Evolutionary conservation across 1,139 yeast genomes (phyloP), one percentile per base, ranked within the genome.

Genomic region (Taiozyma onychis): DNA sequence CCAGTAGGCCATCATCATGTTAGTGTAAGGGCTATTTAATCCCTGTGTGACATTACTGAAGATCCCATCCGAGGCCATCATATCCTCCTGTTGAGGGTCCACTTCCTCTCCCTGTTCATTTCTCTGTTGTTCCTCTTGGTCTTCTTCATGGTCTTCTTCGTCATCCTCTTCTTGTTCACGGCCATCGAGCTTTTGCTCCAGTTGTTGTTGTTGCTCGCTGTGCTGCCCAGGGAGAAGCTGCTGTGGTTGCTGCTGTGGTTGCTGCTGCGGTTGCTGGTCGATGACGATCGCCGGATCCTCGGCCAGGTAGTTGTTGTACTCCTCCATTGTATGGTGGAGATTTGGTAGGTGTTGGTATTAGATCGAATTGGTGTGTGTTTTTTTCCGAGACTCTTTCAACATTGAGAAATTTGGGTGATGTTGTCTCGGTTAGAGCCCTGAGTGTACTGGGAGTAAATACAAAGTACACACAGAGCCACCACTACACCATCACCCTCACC

Each of bases 21-120:
- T 93, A 54, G 90, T 78, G 68, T 90, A 86, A 53, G 80, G 81
- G 1, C 97, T 97, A 1, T 77, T 76, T 41, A 93, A 75, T 1
- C 99, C 99, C 64, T 89, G 97, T 1, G 96, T 97, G 5, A 93
- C 98, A 66, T 93, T 93, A 57, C 85, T 81, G 67, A 93, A 93
- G 3, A 91, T 95, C 49, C 89, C 93, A 44, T 70, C 74, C 18
- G 67, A 75, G 49, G 71, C 68, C 26, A 73, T 72, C 5, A 71
- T 75, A 9, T 66, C 70, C 2, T 61, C 72, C 61, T 7, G 47
- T 50, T 2, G 32, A 54, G 18, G 48, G 54, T 49, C 55, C 10
- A 44, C 44, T 42, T 45, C 51, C 32, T 30, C 30, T 27, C 11
- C 51, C 43, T 39, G 51, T 39, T 45, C 42, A 28, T 45, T 50